A percentile compares a stretch with the other conserved stretches of the same genome.
These are phyloP conservation scores for Blastobotrys persicus DNA, from an alignment of 1,139 yeast species.

Conservation along the genomic window DNA sequence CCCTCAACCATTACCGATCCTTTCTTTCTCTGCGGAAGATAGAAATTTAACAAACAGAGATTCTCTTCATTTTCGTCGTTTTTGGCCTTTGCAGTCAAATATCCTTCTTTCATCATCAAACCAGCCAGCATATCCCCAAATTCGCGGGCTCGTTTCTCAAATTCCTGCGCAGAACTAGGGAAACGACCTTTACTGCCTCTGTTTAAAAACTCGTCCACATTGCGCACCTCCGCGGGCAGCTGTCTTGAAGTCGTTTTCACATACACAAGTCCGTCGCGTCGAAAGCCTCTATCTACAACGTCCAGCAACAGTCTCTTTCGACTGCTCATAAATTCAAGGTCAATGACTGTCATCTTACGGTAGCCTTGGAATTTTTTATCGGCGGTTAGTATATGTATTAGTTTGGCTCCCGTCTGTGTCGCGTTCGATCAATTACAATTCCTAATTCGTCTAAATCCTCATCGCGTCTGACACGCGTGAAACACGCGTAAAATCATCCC, in stretches of 20 bases:
- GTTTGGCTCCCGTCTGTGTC: no score
- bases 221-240: conserved; percentile 6
- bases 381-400: no score
- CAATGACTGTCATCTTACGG: background rate
- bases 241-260: background rate
- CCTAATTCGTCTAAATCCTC: background rate
- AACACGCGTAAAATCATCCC: background rate
- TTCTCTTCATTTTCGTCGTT: background rate
- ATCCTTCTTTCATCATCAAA: background rate
- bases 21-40: background rate
- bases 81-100: background rate
- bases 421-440: background rate
- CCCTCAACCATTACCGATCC: background rate
- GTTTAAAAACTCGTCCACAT: conserved; percentile 8
- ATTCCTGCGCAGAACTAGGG: background rate
- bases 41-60: conserved; percentile 4
- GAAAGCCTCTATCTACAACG: conserved; percentile 1
- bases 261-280: conserved; percentile 4
- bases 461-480: background rate
- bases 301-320: background rate
- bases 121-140: conserved; percentile 1
- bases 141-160: conserved; percentile 4
- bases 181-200: background rate
- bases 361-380: background rate
- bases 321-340: conserved; percentile 1